These are phyloP conservation scores for Geotrichum cucujoidarum DNA, from an alignment of 1,139 yeast species.

Conservation along the genomic window DNA sequence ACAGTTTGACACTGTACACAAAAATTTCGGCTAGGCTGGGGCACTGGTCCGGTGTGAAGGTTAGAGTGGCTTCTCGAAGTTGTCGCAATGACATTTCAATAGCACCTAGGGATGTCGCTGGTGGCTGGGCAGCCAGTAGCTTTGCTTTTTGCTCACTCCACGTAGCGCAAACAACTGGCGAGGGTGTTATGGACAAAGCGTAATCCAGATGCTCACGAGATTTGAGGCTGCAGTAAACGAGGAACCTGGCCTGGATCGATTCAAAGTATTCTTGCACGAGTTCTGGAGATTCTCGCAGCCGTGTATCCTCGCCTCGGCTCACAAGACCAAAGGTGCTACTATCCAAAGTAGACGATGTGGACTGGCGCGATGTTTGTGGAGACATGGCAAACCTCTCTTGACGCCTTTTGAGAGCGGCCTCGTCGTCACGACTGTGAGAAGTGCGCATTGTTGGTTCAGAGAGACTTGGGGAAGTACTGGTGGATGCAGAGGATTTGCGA, in stretches of 20 bases:
- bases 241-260: constrained; percentile 10
- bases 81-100: constrained; percentile 13
- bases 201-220: constrained; percentile 4
- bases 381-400: neutral
- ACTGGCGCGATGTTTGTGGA: neutral
- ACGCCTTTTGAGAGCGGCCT: too few species aligned
- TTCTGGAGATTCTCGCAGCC: constrained; percentile 12
- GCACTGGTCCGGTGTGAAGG: neutral
- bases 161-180: neutral
- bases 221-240: constrained; percentile 5
- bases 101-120: constrained; percentile 3
- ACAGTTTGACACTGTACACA: constrained; percentile 9
- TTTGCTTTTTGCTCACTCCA: neutral
- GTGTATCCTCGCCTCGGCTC: constrained; percentile 10
- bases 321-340: constrained; percentile 6
- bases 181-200: constrained; percentile 9
- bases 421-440: too few species aligned
- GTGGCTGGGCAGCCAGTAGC: neutral
- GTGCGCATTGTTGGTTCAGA: too few species aligned
- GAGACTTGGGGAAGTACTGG: too few species aligned
- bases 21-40: constrained; percentile 6
- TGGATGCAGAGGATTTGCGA: neutral
- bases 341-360: neutral
- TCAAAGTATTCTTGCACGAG: constrained; percentile 7
- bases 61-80: constrained; percentile 14